Percentiles rank a stretch among this genome's conserved stretches.
Conservation (phyloP, 371 early-diverging fungal genomes). For the Paraphysoderma sedebokerense region DNA sequence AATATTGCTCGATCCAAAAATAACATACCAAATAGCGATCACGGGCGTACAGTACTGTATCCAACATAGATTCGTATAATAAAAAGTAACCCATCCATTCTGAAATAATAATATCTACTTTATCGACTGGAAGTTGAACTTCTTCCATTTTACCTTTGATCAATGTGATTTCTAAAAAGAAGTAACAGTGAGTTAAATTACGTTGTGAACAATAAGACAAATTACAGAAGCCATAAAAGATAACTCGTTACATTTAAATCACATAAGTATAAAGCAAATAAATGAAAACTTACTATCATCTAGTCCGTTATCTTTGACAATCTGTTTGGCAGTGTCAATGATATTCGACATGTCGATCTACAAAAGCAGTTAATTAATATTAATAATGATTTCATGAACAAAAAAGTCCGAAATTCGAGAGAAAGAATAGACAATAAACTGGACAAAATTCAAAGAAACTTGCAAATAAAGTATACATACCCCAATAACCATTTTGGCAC, state of each 20-base stretch:
- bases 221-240: too few relatives aligned
- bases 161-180: slow-evolving; percentile 37
- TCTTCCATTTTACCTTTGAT: slow-evolving; percentile 95
- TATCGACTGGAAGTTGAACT: slow-evolving; percentile 70
- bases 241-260: too few relatives aligned
- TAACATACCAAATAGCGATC: slow-evolving; percentile 66
- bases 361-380: too few relatives aligned
- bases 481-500: slow-evolving; percentile 83
- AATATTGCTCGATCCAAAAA: too few relatives aligned
- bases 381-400: too few relatives aligned
- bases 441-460: too few relatives aligned
- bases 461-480: slow-evolving; percentile 25
- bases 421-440: too few relatives aligned
- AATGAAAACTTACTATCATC: slow-evolving; percentile 38
- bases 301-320: slow-evolving; percentile 75
- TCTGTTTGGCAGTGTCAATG: slow-evolving; percentile 76
- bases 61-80: slow-evolving; percentile 94
- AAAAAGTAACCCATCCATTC: slow-evolving; percentile 99
- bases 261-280: too few relatives aligned
- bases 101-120: slow-evolving; percentile 87
- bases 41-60: slow-evolving; percentile 87
- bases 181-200: not conserved
- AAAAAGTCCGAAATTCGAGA: too few relatives aligned
- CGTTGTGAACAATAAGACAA: slow-evolving; percentile 1
- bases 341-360: slow-evolving; percentile 91